Evolutionary conservation across 805 yeast genomes (phyloP), one percentile per base, ranked within the genome.

Genomic region (Wickerhamomyces xylosicus): DNA sequence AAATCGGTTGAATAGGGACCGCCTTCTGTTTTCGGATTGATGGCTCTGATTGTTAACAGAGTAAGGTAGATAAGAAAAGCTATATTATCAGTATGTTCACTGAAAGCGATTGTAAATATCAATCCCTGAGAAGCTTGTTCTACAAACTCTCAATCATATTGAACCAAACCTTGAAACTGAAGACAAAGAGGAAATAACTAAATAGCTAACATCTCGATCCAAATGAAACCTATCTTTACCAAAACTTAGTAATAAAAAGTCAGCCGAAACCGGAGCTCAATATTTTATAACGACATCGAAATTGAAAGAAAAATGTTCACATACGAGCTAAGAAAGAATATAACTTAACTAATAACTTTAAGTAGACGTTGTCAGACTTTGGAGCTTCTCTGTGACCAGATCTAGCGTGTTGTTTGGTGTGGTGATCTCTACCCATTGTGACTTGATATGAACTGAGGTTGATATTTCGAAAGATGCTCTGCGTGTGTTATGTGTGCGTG

Each of bases 291-390:
- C 19, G 33, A 31, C 33, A 31, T 22, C 13, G 13, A 22, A 13
- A 9, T 31, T 31, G 33, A 31, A 31, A 9, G 19, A 31, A 31
- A 18, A 18, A 15, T 31, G n/a, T 31, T 50, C 70, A 85, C 95
- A 72, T 85, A 85, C 98, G 97, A 76, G 97, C 95, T 74, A 92
- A 80, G 94, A 86, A 92, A 67, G 97, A 72, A 86, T 89, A 92
- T 62, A 92, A 78, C 83, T 90, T 90, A 71, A 90, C 97, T 73
- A 92, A 83, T 67, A 92, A 74, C 74, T 83, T 84, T 75, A 92
- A 78, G 96, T 92, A 92, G 74, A 89, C 96, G 69, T 92, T 92
- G 76, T 92, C 95, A 57, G 97, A 90, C 79, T 86, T 86, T 76
- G 98, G 99, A 72, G 97, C 97, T 67, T 82, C 74, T 77, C 99